A percentile compares a stretch with the other conserved stretches of the same genome.
These are phyloP conservation scores for Acacia acuminata DNA, from an alignment of 306 rosid genomes.

Conservation along the genomic window DNA sequence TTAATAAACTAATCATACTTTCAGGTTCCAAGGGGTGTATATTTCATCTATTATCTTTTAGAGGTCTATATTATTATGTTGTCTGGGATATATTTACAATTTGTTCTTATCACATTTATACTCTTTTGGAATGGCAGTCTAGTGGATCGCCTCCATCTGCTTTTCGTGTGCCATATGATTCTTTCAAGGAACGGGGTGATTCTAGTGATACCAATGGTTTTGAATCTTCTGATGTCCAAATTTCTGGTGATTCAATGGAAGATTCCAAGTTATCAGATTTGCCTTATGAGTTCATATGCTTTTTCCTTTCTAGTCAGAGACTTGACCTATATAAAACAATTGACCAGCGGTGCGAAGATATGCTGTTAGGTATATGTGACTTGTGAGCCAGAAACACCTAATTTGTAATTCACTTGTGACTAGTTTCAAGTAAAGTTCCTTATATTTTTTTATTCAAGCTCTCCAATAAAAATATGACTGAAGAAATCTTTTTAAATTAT, in stretches of 20 bases:
- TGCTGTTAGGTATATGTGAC: conserved; percentile 62
- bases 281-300: conserved; percentile 73
- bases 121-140: conserved; percentile 72
- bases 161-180: conserved; percentile 75
- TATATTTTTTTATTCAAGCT: background rate
- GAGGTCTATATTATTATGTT: conserved; percentile 14
- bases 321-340: conserved; percentile 71
- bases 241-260: conserved; percentile 36
- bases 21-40: conserved; percentile 9
- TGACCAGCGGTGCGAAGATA: conserved; percentile 87
- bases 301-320: conserved; percentile 82
- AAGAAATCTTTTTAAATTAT: background rate
- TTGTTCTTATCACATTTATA: conserved; percentile 27
- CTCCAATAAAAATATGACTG: background rate
- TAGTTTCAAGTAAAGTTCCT: background rate
- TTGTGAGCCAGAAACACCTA: conserved; percentile 16
- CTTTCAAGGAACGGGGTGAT: conserved; percentile 64
- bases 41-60: conserved; percentile 10
- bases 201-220: conserved; percentile 41
- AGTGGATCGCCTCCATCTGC: conserved; percentile 99
- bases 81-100: conserved; percentile 22
- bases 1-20: conserved; percentile 7
- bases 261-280: conserved; percentile 53
- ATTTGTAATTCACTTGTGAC: background rate
- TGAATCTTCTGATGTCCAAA: conserved; percentile 38